Evolutionary conservation across 2,329 filamentous ascomycete species (phyloP).

Genomic region (Trichoderma semiorbis): DNA sequence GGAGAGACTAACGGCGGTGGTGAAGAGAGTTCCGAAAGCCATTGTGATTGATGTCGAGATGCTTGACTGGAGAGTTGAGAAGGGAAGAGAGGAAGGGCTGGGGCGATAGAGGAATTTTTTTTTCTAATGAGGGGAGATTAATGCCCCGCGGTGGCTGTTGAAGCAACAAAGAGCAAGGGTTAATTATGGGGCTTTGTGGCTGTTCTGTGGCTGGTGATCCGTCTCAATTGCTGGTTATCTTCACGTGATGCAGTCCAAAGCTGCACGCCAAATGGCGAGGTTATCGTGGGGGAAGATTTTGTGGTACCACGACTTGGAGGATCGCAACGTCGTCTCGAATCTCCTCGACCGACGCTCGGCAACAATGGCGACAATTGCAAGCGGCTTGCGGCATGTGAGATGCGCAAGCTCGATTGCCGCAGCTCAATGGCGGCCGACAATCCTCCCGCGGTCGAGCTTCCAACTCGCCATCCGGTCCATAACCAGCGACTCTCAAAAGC

Average conservation of each 20-base stretch:
- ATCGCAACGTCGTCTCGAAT: conserved; percentile 15
- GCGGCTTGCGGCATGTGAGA: conserved; percentile 35
- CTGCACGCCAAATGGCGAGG: not conserved
- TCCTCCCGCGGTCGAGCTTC: conserved; percentile 25
- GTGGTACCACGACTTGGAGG: conserved; percentile 1
- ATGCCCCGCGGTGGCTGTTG: conserved; percentile 33
- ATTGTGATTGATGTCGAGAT: conserved; percentile 55
- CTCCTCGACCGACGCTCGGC: conserved; percentile 24
- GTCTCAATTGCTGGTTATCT: conserved; percentile 20
- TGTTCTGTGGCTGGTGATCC: conserved; percentile 4
- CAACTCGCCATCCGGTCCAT: conserved; percentile 28
- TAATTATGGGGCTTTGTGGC: not conserved
- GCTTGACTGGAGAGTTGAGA: conserved; percentile 20
- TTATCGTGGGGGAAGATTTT: conserved; percentile 11
- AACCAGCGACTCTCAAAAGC: conserved; percentile 22
- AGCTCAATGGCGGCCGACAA: conserved; percentile 30
- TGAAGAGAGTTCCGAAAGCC: conserved; percentile 98
- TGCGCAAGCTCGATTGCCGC: conserved; percentile 32
- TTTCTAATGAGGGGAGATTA: conserved; percentile 28
- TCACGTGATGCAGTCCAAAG: conserved; percentile 23
- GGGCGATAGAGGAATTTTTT: conserved; percentile 34
- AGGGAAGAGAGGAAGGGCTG: conserved; percentile 15
- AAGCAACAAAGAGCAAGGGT: conserved; percentile 24
- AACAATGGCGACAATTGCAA: conserved; percentile 36
- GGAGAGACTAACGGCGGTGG: conserved; percentile 61